phyloP scores from a whole-genome alignment of 495 filamentous ascomycete species.

The Tetracladium setigerum region DNA sequence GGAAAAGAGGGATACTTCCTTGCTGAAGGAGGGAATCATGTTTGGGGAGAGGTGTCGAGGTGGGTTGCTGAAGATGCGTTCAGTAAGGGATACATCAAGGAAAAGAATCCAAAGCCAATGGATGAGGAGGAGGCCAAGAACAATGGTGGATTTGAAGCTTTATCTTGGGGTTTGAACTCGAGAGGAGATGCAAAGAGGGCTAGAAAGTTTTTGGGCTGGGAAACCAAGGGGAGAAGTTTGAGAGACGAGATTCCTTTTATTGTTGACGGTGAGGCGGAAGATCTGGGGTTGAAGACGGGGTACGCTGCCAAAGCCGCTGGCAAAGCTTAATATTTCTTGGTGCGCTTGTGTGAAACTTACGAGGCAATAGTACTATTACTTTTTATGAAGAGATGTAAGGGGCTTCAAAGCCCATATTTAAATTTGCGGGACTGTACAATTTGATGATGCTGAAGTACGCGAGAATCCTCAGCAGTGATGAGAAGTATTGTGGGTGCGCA shows the following conservation, averaged over 20 bases:
- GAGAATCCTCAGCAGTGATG: no score
- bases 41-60: conserved; percentile 60
- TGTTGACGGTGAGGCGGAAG: conserved; percentile 42
- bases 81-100: conserved; percentile 55
- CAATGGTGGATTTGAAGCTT: conserved; percentile 29
- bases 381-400: no score
- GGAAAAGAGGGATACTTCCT: conserved; percentile 69
- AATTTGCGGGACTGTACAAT: no score
- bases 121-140: conserved; percentile 14
- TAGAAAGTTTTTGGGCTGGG: conserved; percentile 55
- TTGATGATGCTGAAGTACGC: no score
- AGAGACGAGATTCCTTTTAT: conserved; percentile 42
- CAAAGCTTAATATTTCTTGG: conserved; percentile 26
- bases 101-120: conserved; percentile 37
- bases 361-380: no score
- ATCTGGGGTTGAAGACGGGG: conserved; percentile 23
- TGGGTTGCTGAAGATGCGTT: conserved; percentile 53
- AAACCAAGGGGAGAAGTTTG: conserved; percentile 39
- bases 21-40: conserved; percentile 59
- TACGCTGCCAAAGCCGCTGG: conserved; percentile 9
- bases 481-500: no score
- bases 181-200: conserved; percentile 46
- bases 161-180: conserved; percentile 52
- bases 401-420: no score
- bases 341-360: conserved; percentile 22